Evolutionary conservation across 225 moss, liverwort and hornwort genomes (phyloP).

Genomic region (Rhytidiadelphus loreus): DNA sequence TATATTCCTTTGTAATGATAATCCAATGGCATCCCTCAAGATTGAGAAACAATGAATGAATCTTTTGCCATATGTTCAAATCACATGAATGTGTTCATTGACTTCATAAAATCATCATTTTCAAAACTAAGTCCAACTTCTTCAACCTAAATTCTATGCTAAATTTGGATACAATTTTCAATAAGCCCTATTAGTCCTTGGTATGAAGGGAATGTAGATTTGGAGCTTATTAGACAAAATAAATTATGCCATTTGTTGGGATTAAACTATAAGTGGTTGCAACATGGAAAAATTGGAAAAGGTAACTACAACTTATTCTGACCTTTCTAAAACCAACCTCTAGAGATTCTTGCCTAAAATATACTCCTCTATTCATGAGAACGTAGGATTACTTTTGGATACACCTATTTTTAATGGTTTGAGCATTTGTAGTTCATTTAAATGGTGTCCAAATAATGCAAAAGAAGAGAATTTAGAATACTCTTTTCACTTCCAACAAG

Average conservation of each 20-base stretch:
- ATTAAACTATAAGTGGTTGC: background rate
- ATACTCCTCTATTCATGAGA: rapidly evolving
- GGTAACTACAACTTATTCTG: background rate
- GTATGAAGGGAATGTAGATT: rapidly evolving
- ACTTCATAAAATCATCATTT: background rate
- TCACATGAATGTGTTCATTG: background rate
- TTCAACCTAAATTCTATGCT: background rate
- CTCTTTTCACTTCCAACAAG: background rate
- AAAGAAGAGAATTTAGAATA: too few relatives aligned
- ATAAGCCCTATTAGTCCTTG: background rate
- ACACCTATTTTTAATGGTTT: background rate
- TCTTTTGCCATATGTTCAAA: background rate
- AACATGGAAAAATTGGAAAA: background rate
- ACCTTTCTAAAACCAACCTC: rapidly evolving
- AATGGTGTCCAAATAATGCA: background rate
- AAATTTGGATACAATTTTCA: background rate
- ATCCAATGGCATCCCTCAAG: too few relatives aligned
- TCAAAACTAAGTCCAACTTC: background rate
- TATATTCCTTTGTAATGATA: too few relatives aligned
- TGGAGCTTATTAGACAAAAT: background rate
- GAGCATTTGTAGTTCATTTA: background rate
- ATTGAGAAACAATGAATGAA: too few relatives aligned
- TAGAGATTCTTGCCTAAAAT: background rate
- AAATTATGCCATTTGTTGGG: background rate
- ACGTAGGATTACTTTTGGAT: rapidly evolving